phyloP scores from a whole-genome alignment of 2,329 filamentous ascomycete species.

The Amauroascus niger region DNA sequence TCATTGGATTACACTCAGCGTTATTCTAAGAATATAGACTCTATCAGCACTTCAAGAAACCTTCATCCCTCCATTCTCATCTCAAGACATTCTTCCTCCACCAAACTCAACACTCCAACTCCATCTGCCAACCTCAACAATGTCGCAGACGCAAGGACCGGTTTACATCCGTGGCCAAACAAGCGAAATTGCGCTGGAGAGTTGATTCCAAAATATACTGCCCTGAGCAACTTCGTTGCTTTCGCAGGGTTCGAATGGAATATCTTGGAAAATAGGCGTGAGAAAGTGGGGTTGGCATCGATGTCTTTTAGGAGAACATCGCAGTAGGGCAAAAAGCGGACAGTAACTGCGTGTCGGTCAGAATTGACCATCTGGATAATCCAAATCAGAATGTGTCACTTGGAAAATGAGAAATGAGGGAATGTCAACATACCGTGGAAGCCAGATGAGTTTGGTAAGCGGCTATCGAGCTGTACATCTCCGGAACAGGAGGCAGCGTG shows the following conservation, averaged over 20 bases:
- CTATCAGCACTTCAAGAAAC: too few species aligned
- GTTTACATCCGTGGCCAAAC: conserved; percentile 26
- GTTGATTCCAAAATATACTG: conserved; percentile 32
- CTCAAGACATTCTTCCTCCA: conserved; percentile 16
- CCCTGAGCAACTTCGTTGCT: conserved; percentile 24
- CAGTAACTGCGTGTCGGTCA: conserved; percentile 25
- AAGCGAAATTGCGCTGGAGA: conserved; percentile 31
- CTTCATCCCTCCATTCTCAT: neutral
- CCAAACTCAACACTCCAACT: conserved; percentile 20
- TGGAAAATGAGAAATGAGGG: neutral
- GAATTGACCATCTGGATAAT: conserved; percentile 24
- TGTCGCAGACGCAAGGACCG: conserved; percentile 27
- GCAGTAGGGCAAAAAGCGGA: conserved; percentile 26
- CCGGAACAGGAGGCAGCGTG: conserved; percentile 20
- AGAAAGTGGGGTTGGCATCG: conserved; percentile 27
- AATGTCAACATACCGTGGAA: conserved; percentile 14
- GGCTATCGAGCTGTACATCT: conserved; percentile 24
- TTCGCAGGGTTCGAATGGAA: conserved; percentile 23
- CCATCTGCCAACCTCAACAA: conserved; percentile 24
- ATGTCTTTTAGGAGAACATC: conserved; percentile 29
- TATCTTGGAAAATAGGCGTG: conserved; percentile 22
- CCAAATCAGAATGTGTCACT: neutral
- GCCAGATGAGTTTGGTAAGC: conserved; percentile 22
- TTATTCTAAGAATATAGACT: neutral
- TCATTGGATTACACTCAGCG: too few species aligned